Percentiles rank a stretch among this genome's conserved stretches.
These are phyloP conservation scores for Solanum chacoense DNA, from an alignment of 305 asterid genomes.

Conservation along the genomic window DNA sequence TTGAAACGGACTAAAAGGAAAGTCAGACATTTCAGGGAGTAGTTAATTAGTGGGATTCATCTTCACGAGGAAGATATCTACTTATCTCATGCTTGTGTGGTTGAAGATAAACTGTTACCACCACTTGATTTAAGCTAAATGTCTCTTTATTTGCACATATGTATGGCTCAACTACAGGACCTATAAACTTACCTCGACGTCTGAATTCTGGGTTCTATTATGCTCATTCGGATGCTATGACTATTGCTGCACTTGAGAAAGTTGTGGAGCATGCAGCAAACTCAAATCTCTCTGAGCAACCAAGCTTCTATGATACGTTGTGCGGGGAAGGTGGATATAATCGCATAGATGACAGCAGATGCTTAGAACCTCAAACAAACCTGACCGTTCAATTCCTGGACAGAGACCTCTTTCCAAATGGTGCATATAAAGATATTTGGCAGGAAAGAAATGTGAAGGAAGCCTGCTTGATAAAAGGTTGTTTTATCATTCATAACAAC, in stretches of 20 bases:
- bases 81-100: neutral
- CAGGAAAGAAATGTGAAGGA: constrained; percentile 38
- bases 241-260: constrained; percentile 63
- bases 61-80: neutral
- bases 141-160: neutral
- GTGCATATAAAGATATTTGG: constrained; percentile 73
- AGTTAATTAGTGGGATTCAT: neutral
- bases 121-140: neutral
- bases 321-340: constrained; percentile 76
- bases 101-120: neutral
- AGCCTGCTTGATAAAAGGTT: constrained; percentile 40
- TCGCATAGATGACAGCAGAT: constrained; percentile 50
- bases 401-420: constrained; percentile 72
- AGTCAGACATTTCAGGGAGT: neutral
- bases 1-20: neutral
- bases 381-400: constrained; percentile 59
- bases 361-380: constrained; percentile 65
- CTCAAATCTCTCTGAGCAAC: constrained; percentile 84
- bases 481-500: constrained; percentile 60
- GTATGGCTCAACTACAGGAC: constrained; percentile 35
- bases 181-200: constrained; percentile 88
- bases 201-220: constrained; percentile 93
- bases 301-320: constrained; percentile 76
- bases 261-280: constrained; percentile 72
- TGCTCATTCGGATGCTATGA: constrained; percentile 55